These are phyloP conservation scores for Cicer yamashitae DNA, from an alignment of 306 rosid genomes.

Conservation along the genomic window DNA sequence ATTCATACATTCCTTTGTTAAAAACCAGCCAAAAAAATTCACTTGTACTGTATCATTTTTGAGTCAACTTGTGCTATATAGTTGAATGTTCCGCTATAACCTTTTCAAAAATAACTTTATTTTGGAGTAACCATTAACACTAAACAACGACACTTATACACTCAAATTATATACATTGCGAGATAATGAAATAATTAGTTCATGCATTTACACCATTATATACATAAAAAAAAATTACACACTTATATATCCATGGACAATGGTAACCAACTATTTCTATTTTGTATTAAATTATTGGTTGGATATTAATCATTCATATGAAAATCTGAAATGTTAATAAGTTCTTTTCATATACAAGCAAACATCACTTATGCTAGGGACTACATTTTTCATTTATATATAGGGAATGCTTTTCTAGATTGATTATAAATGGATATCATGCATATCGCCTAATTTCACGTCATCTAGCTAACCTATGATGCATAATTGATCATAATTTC, in stretches of 20 bases:
- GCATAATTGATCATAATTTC: conserved; percentile 30
- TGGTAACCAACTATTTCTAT: conserved; percentile 1
- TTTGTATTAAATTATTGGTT: background rate
- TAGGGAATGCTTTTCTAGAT: conserved; percentile 31
- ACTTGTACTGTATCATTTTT: too few species aligned
- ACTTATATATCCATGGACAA: background rate
- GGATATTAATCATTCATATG: conserved; percentile 6
- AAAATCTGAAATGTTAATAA: background rate
- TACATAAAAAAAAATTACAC: background rate
- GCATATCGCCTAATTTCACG: conserved; percentile 32
- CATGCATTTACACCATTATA: conserved; percentile 50
- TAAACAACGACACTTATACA: too few species aligned
- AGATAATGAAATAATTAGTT: background rate
- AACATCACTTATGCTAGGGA: background rate
- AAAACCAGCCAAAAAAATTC: too few species aligned
- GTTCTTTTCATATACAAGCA: conserved; percentile 29
- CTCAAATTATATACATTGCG: too few species aligned
- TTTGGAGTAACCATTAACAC: too few species aligned
- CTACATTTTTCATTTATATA: background rate
- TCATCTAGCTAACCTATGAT: conserved; percentile 47
- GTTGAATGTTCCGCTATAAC: too few species aligned
- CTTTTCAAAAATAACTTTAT: too few species aligned
- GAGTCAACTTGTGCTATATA: too few species aligned
- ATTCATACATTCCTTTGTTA: too few species aligned
- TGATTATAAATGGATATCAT: conserved; percentile 18